These are phyloP conservation scores for Lactifluus hygrophoroides DNA, from an alignment of 768 basidiomycete genomes.

Conservation along the genomic window DNA sequence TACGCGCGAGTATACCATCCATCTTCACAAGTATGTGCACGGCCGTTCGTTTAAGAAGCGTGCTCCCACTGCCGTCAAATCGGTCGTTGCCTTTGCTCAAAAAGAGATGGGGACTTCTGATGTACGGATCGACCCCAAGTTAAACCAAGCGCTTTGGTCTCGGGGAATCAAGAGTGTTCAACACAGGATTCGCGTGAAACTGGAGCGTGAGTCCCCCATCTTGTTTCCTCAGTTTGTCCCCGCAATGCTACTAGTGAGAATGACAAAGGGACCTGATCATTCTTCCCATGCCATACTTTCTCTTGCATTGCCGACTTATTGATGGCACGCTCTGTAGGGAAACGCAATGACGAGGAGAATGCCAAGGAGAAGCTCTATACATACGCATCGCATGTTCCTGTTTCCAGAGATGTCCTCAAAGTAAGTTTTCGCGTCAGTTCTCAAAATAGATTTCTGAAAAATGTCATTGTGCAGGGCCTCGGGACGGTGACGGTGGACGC, in stretches of 20 bases:
- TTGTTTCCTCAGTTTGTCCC: background rate
- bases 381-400: constrained; percentile 76
- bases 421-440: constrained; percentile 36
- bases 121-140: constrained; percentile 88
- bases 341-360: constrained; percentile 98
- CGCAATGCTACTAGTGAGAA: background rate
- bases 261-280: background rate
- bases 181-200: constrained; percentile 83
- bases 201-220: constrained; percentile 66
- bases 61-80: constrained; percentile 94
- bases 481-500: constrained; percentile 77
- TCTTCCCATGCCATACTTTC: background rate
- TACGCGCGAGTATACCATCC: constrained; percentile 97
- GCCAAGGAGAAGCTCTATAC: constrained; percentile 98
- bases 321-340: constrained; percentile 42
- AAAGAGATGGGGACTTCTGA: constrained; percentile 95
- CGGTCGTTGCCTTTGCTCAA: constrained; percentile 82
- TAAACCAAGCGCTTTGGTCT: constrained; percentile 95
- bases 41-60: constrained; percentile 96
- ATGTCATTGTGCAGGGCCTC: constrained; percentile 50
- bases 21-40: constrained; percentile 91
- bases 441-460: constrained; percentile 13
- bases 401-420: constrained; percentile 61
- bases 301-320: background rate
- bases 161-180: constrained; percentile 93